Conservation (phyloP, 306 rosid genomes). For the Datisca glomerata region DNA sequence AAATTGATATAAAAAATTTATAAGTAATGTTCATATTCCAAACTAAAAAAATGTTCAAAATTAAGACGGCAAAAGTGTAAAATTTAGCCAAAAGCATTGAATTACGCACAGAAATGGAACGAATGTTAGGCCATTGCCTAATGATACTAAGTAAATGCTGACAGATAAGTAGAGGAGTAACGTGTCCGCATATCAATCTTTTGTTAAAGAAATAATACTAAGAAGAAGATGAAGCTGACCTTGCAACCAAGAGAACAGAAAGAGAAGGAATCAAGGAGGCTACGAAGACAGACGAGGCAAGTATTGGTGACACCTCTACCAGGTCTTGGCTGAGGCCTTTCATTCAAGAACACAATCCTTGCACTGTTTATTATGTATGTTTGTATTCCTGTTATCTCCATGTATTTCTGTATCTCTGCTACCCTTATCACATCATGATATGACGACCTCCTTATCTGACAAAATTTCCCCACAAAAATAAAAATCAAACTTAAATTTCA, state of each 20-base stretch:
- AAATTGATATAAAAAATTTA: too few relatives aligned
- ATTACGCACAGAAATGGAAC: too few relatives aligned
- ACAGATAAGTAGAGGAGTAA: too few relatives aligned
- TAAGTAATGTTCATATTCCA: too few relatives aligned
- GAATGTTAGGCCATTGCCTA: too few relatives aligned
- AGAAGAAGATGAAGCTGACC: conserved; percentile 13
- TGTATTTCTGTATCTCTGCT: conserved; percentile 45
- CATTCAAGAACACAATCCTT: conserved; percentile 57
- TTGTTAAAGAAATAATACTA: too few relatives aligned
- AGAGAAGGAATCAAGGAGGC: conserved; percentile 49
- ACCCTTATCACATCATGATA: conserved; percentile 76
- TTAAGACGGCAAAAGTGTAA: too few relatives aligned
- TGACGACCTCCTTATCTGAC: conserved; percentile 63
- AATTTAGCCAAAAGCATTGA: too few relatives aligned
- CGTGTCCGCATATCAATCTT: too few relatives aligned
- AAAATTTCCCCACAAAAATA: conserved; percentile 14
- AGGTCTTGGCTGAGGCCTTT: conserved; percentile 60
- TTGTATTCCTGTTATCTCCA: conserved; percentile 54
- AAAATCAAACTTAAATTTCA: conserved; percentile 2
- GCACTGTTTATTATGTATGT: conserved; percentile 61
- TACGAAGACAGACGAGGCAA: conserved; percentile 45
- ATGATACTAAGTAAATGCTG: too few relatives aligned
- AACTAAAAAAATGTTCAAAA: too few relatives aligned
- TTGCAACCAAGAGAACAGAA: conserved; percentile 70
- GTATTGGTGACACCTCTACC: conserved; percentile 51